phyloP scores from a whole-genome alignment of 1,284 basidiomycete species.

The Lignosus rhinocerotis region DNA sequence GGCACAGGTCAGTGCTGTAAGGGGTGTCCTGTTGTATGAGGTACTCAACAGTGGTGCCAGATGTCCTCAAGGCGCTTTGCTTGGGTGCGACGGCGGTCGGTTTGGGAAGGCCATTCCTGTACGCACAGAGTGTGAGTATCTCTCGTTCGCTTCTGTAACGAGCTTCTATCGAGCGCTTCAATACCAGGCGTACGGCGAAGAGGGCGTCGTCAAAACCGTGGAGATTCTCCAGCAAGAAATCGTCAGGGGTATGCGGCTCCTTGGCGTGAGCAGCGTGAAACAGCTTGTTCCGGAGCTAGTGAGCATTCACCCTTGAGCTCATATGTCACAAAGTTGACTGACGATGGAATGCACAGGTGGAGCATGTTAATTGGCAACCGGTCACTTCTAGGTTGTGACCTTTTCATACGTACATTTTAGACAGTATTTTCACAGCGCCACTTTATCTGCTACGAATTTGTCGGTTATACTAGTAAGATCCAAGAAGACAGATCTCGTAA shows the following conservation, averaged over 20 bases:
- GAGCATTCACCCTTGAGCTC: background rate
- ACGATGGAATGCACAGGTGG: conserved; percentile 41
- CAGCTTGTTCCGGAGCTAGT: conserved; percentile 85
- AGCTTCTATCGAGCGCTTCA: background rate
- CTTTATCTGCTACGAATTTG: background rate
- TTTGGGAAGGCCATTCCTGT: conserved; percentile 88
- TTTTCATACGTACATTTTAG: background rate
- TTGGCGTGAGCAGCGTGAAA: conserved; percentile 72
- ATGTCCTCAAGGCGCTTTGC: conserved; percentile 90
- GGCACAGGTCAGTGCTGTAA: conserved; percentile 63
- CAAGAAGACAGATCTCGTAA: background rate
- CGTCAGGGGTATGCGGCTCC: conserved; percentile 72
- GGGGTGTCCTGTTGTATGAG: background rate
- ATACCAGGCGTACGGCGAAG: conserved; percentile 75
- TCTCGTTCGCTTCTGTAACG: background rate
- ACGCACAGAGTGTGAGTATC: conserved; percentile 75
- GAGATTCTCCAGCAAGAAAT: conserved; percentile 83
- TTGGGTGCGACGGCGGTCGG: conserved; percentile 91
- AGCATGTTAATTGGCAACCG: conserved; percentile 70
- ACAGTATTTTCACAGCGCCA: background rate
- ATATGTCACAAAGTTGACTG: background rate
- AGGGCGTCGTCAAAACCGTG: conserved; percentile 76
- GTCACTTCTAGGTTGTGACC: conserved; percentile 42
- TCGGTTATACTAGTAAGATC: background rate
- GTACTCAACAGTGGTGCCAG: conserved; percentile 33